Percentiles rank a stretch among this genome's conserved stretches.
These are phyloP conservation scores for Quercus dentata DNA, from an alignment of 306 rosid species.

Conservation along the genomic window DNA sequence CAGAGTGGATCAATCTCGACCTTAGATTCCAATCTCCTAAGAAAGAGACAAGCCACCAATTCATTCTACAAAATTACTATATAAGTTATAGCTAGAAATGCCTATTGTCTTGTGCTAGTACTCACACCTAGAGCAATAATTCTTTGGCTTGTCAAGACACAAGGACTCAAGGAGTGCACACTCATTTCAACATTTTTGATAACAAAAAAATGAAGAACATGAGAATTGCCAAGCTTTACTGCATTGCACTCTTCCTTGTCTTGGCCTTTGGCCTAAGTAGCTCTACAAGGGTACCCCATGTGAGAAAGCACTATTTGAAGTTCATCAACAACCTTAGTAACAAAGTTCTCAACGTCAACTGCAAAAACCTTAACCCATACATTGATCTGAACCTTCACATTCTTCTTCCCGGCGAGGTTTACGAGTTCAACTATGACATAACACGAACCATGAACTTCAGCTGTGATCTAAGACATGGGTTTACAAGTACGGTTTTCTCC, in stretches of 20 bases:
- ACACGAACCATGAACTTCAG: not conserved
- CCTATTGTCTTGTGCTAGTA: not conserved
- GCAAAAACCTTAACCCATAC: not conserved
- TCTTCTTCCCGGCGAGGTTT: not conserved
- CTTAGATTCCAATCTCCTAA: not conserved
- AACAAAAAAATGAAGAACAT: not conserved
- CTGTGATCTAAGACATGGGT: conserved; percentile 1
- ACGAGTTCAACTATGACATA: not conserved
- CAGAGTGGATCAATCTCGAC: not conserved
- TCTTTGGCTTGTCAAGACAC: not conserved
- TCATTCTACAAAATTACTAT: not conserved
- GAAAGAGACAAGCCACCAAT: not conserved
- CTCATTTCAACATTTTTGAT: not conserved
- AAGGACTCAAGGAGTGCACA: not conserved
- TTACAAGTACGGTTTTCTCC: not conserved
- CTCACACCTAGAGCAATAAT: not conserved
- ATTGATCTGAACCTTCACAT: not conserved
- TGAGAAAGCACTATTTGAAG: not conserved
- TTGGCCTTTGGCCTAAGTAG: not conserved
- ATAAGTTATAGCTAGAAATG: not conserved
- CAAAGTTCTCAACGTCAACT: conserved; percentile 3
- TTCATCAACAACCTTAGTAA: conserved; percentile 1
- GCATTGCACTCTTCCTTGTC: conserved; percentile 1
- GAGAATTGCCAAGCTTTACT: not conserved
- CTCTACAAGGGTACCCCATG: not conserved